Conservation (phyloP, 2,329 filamentous ascomycete genomes). For the Microdochium paspali region DNA sequence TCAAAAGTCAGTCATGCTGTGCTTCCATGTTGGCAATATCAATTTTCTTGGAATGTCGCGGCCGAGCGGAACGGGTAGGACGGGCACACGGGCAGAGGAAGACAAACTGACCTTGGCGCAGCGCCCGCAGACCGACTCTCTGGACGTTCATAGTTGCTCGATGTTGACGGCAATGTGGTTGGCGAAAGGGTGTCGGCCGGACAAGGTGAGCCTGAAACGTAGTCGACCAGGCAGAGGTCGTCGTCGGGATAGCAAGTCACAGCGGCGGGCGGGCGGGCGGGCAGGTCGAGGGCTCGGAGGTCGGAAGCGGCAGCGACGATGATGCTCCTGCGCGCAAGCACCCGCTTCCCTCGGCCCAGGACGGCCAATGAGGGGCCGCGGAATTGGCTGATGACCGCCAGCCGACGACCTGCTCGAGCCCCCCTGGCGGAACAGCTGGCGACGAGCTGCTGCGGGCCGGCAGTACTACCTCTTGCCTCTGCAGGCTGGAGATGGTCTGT, state of each 20-base stretch:
- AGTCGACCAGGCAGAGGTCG: too few relatives aligned
- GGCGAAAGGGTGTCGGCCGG: background rate
- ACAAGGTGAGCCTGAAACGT: background rate
- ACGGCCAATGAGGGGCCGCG: background rate
- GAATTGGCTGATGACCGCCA: background rate
- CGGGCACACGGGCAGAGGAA: background rate
- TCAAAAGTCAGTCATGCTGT: constrained; percentile 6
- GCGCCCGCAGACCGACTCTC: constrained; percentile 47
- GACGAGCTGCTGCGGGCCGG: background rate
- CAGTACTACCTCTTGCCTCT: background rate
- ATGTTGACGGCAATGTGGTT: background rate
- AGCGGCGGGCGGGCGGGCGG: too few relatives aligned
- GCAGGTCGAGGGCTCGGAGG: background rate
- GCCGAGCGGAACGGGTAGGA: too few relatives aligned
- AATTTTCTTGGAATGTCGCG: too few relatives aligned
- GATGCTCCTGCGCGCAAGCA: background rate
- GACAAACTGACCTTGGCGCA: constrained; percentile 43
- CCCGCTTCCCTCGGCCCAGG: background rate
- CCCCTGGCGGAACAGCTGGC: background rate
- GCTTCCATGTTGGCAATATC: constrained; percentile 2
- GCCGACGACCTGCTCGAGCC: background rate
- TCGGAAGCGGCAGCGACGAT: constrained; percentile 1
- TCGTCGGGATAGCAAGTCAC: too few relatives aligned
- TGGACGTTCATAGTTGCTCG: constrained; percentile 41
- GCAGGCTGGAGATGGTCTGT: constrained; percentile 9